Evolutionary conservation across 768 basidiomycete genomes (phyloP).

Genomic region (Kwoniella newhampshirensis): DNA sequence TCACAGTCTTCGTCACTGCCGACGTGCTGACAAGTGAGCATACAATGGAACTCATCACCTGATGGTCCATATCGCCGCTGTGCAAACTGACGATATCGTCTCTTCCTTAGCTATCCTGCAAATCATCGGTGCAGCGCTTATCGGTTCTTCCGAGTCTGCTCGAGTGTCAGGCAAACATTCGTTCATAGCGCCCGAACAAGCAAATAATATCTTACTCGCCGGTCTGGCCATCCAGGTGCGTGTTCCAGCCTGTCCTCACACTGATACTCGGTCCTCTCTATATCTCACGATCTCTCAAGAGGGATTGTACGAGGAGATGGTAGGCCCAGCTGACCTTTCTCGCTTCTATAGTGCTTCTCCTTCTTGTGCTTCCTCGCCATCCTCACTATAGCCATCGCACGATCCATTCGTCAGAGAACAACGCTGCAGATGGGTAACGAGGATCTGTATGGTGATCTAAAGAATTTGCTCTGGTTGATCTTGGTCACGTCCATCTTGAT

Average conservation of each 20-base stretch:
- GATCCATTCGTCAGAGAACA: conserved; percentile 9
- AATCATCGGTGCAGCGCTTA: conserved; percentile 51
- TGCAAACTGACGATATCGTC: neutral
- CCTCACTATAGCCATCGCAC: conserved; percentile 39
- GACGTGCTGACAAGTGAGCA: conserved; percentile 45
- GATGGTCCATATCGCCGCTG: neutral
- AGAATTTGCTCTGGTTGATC: conserved; percentile 37
- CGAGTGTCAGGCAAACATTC: conserved; percentile 23
- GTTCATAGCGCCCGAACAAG: conserved; percentile 40
- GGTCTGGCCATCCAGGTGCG: conserved; percentile 52
- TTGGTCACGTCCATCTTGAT: conserved; percentile 46
- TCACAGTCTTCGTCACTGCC: conserved; percentile 41
- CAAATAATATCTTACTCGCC: conserved; percentile 53
- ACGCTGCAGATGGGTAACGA: no score
- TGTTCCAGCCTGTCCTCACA: no score
- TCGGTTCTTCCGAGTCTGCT: conserved; percentile 50
- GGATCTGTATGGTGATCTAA: no score
- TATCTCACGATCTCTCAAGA: neutral
- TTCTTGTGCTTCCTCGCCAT: conserved; percentile 49
- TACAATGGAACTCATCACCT: neutral
- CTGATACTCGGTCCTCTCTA: neutral
- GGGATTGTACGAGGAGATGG: no score
- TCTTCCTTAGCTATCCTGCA: conserved; percentile 42
- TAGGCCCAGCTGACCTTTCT: no score
- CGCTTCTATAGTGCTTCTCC: conserved; percentile 36